Evolutionary conservation across 2,329 filamentous ascomycete genomes (phyloP), one percentile per base, ranked within the genome.

Genomic region (Clonostachys rosea): DNA sequence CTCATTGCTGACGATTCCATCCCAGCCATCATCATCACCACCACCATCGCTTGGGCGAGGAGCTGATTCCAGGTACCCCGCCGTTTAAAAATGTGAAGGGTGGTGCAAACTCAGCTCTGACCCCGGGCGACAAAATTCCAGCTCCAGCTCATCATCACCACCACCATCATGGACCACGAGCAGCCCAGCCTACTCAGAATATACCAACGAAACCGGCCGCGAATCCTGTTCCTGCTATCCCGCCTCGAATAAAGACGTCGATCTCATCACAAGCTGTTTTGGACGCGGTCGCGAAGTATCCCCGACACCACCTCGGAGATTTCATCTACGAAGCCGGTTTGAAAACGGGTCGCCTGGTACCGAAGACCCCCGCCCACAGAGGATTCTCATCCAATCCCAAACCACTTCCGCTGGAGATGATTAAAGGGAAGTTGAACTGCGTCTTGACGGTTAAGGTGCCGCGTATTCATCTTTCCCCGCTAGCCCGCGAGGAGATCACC

Each of bases 401-500:
- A 46, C 87, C 88, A 1, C 73, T 96, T 2, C 92, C 92, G 0
- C 80, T 81, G 50, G 89, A 92, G 39, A 71, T 76, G 54, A 83
- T 84, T 47, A 70, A 86, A 53, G 83, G 80, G 41, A 88, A 89
- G 50, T 86, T 91, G 55, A 97, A 97, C 57, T 95, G 90, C 62
- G 95, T 89, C 0, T 83, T 95, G 52, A 96, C 90, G 0, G 79
- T 99, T 50, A 89, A 94, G 57, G 84, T 99, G 7, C 87, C 91
- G 3, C 83, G 87, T 30, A 81, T 87, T 43, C 90, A 94, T 57
- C 73, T 99, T 8, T 81, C 80, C 9, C 66, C 81, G 1, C 68
- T 75, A 8, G 81, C 87, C 20, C 79, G 92, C 33, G 88, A 94
- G 61, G 89, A 95, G 54, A 91, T 97, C 45, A 95, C 91, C 11